Evolutionary conservation across 805 yeast genomes (phyloP).

Genomic region (Metschnikowia henanensis): DNA sequence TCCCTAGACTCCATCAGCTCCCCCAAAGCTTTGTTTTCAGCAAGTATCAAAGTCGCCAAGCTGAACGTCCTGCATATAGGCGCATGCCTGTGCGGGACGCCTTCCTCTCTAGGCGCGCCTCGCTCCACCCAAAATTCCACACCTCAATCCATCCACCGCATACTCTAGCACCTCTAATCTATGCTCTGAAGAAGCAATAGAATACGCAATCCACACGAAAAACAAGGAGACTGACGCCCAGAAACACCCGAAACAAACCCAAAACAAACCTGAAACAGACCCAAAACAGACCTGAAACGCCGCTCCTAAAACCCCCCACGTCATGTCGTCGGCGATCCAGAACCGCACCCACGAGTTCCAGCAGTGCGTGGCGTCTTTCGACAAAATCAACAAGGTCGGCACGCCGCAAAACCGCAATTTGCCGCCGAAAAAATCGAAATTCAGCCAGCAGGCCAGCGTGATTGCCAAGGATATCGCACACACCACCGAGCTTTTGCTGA

Average conservation of each 20-base stretch:
- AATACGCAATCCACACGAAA: too few species aligned
- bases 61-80: too few species aligned
- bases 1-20: too few species aligned
- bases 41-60: too few species aligned
- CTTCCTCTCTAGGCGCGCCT: too few species aligned
- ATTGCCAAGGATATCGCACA: slow-evolving; percentile 89
- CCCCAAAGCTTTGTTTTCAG: too few species aligned
- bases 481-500: slow-evolving; percentile 76
- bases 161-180: too few species aligned
- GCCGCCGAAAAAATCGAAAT: slow-evolving; percentile 35
- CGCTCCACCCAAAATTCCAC: too few species aligned
- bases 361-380: slow-evolving; percentile 80
- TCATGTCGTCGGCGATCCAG: slow-evolving; percentile 43
- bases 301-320: not conserved
- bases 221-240: too few species aligned
- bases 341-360: slow-evolving; percentile 93
- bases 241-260: not conserved
- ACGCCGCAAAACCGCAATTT: slow-evolving; percentile 23
- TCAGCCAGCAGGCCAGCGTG: slow-evolving; percentile 64
- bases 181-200: too few species aligned
- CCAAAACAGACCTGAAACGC: slow-evolving; percentile 3
- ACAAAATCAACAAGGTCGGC: slow-evolving; percentile 52
- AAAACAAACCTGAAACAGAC: slow-evolving; percentile 1
- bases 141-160: too few species aligned
- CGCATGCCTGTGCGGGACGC: too few species aligned